phyloP scores from a whole-genome alignment of 306 rosid species.

The Nissolia schottii region DNA sequence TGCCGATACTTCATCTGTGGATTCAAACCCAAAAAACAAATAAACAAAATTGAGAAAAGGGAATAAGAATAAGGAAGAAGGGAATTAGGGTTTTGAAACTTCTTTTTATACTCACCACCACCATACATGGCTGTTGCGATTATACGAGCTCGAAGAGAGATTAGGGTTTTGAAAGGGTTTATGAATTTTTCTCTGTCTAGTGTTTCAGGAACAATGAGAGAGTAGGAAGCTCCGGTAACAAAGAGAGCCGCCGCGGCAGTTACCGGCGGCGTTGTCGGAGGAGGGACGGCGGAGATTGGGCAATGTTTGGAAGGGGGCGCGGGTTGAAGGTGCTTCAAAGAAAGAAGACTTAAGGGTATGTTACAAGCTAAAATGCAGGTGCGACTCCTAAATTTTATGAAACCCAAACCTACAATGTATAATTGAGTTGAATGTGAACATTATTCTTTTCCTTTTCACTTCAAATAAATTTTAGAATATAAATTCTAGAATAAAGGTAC shows the following conservation, averaged over 20 bases:
- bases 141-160: background rate
- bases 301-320: background rate
- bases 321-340: background rate
- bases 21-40: background rate
- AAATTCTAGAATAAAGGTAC: too few species aligned
- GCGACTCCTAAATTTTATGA: background rate
- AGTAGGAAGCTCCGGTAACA: background rate
- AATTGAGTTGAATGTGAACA: background rate
- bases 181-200: background rate
- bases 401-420: background rate
- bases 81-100: background rate
- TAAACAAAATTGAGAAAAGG: background rate
- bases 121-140: conserved; percentile 63
- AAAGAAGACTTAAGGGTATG: background rate
- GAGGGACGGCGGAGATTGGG: background rate
- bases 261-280: background rate
- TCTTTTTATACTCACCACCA: conserved; percentile 66
- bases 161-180: conserved; percentile 30
- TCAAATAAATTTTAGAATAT: too few species aligned
- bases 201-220: conserved; percentile 1
- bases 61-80: background rate
- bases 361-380: background rate
- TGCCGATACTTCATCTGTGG: conserved; percentile 89
- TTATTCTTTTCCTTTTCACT: too few species aligned
- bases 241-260: background rate